Evolutionary conservation across 2,329 filamentous ascomycete species (phyloP), one percentile per base, ranked within the genome.

Genomic region (Chalara sp.): DNA sequence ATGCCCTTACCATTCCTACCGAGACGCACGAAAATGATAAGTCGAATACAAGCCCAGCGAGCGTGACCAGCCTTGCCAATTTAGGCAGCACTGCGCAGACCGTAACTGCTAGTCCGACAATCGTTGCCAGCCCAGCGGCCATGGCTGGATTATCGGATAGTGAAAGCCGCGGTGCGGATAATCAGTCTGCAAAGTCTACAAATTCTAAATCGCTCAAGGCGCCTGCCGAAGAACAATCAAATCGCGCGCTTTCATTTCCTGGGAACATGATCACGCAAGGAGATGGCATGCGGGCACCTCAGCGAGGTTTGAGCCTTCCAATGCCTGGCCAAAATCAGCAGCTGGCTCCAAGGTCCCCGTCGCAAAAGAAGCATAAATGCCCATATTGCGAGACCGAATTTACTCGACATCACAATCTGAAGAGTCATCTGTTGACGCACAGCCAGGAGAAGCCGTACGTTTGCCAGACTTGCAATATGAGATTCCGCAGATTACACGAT

Each of bases 391-490:
- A 89, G 39, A 96, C 93, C 5, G 93, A 96, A 63, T 99, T 99
- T 61, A 99, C 93, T 31, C 83, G 93, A 43, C 93, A 97, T 66
- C 93, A 97, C 67, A 97, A 99, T 63, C 79, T 97, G 31, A 99
- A 97, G 72, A 96, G 90, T 60, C 93, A 99, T 71, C 79, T 99
- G 51, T 80, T 99, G 65, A 97, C 93, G 0, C 93, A 97, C 69
- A 96, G 91, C 63, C 92, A 99, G 74, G 93, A 99, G 69, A 99
- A 99, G 70, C 93, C 93, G 0, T 99, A 93, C 65, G 81, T 93
- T 31, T 99, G 93, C 66, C 84, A 89, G 55, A 89, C 88, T n/a
- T 99, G 93, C 67, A 82, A 92, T 61, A 88, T 93, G 68, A 84
- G 92, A 48, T 99, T 99, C 69, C 82, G 93, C 50, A 83, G 93